Evolutionary conservation across 192 early-diverging fungal genomes (phyloP), one percentile per base, ranked within the genome.

Genomic region (Rhizoclosmatium globosum): DNA sequence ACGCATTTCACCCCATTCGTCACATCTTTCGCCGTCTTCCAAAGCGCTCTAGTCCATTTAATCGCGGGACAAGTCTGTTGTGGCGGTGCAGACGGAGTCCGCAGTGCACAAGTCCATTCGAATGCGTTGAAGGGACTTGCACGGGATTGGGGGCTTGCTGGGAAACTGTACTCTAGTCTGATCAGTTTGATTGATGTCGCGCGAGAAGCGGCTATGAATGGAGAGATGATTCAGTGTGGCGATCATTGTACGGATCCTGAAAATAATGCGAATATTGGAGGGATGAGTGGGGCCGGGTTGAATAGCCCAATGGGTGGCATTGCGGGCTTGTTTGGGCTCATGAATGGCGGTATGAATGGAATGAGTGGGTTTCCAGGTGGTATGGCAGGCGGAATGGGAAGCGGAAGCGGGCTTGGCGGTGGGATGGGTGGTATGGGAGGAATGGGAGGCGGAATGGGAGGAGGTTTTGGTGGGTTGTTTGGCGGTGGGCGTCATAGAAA

Each of bases 31-130:
- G 57, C 48, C 6, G 11, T 72, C 9, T 72, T 72, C 50, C 70
- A 72, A 41, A 59, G 50, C 50, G 70, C 70, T 21, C 50, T 72
- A 17, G 70, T 72, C 7, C 70, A 59, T 44, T 57, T 72, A 15
- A 57, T 72, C 2, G n/a, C 38, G 43, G 70, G 70, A 7, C 70
- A 72, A 59, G 70, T 72, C 48, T 4, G 23, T 11, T 45, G 67
- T 45, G 47, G 44, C 48, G 70, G 23, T 11, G 50, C 13, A 19
- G 11, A 9, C 17, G 46, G 48, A 15, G 42, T 39, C 50, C 2
- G 38, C 6, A 47, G 9, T 6, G 70, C 70, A 2, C 2, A 17
- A 2, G 38, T 68, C 13, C 66, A 58, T 43, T 46, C 70, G 70
- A 23, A 57, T 38, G 70, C 70, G 31, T 44, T 72, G 70, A 53